A percentile compares a stretch with the other conserved stretches of the same genome.
These are phyloP conservation scores for Eucalyptus tenuipes DNA, from an alignment of 345 rosid genomes.

Conservation along the genomic window DNA sequence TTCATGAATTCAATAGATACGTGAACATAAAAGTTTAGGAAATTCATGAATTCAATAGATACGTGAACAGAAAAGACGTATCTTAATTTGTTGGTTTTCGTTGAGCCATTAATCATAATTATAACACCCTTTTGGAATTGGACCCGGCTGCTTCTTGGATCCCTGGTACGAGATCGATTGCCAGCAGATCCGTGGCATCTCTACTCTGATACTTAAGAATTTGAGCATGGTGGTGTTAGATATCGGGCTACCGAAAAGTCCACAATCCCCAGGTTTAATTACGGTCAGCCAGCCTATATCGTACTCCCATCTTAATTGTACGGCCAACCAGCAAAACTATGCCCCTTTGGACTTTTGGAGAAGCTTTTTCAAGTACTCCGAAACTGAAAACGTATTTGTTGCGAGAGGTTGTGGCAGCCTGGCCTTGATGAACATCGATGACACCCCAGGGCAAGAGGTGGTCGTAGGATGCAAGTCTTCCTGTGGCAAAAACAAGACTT, in stretches of 20 bases:
- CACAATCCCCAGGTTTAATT: neutral
- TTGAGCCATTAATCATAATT: too few species aligned
- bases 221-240: neutral
- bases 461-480: neutral
- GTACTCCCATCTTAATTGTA: neutral
- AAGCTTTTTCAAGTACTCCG: too few species aligned
- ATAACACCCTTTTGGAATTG: neutral
- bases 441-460: neutral
- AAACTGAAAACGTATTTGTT: too few species aligned
- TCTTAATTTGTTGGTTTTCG: too few species aligned
- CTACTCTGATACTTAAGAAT: neutral
- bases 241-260: neutral
- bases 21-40: too few species aligned
- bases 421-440: neutral
- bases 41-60: too few species aligned
- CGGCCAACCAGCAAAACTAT: neutral
- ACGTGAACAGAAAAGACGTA: too few species aligned
- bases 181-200: neutral
- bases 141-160: neutral
- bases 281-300: neutral
- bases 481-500: accelerated
- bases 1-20: too few species aligned
- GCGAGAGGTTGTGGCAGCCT: neutral
- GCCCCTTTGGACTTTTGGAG: neutral
- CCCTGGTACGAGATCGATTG: neutral